A percentile compares a stretch with the other conserved stretches of the same genome.
Evolutionary conservation across 2,329 filamentous ascomycete species (phyloP).

Genomic region (Verticillium dahliae): DNA sequence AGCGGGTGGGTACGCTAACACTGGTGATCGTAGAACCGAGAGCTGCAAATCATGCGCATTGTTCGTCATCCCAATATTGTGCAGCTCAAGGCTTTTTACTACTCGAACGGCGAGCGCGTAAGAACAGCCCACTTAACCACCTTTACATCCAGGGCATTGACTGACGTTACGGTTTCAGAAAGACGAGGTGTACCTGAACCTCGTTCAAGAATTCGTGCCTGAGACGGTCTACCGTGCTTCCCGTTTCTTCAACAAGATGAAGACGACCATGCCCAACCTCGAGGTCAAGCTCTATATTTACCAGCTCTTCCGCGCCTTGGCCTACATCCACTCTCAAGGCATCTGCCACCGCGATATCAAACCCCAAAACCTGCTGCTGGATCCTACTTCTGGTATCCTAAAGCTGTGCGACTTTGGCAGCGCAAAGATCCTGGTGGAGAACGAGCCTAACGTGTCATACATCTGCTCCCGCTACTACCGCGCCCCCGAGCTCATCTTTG

Average conservation of each 20-base stretch:
- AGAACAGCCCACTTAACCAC: conserved; percentile 16
- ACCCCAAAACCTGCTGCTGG: conserved; percentile 92
- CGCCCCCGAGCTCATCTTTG: conserved; percentile 95
- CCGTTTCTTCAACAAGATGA: conserved; percentile 99
- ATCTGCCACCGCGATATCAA: conserved; percentile 99
- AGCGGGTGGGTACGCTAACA: neutral
- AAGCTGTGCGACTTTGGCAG: conserved; percentile 99
- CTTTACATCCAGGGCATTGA: neutral
- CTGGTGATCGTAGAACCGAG: conserved; percentile 67
- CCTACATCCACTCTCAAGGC: conserved; percentile 98
- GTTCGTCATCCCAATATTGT: conserved; percentile 98
- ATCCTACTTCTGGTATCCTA: conserved; percentile 82
- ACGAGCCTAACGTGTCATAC: conserved; percentile 98
- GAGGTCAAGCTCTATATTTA: conserved; percentile 99
- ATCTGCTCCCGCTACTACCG: conserved; percentile 99
- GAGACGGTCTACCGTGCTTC: conserved; percentile 98
- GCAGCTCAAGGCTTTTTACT: conserved; percentile 98
- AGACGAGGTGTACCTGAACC: conserved; percentile 97
- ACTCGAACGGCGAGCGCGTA: conserved; percentile 97
- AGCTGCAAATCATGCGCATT: conserved; percentile 99
- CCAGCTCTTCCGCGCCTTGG: conserved; percentile 95
- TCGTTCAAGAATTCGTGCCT: conserved; percentile 96
- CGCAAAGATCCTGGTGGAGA: conserved; percentile 96
- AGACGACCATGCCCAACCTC: conserved; percentile 97
- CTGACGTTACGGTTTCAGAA: conserved; percentile 47